Evolutionary conservation across 2,329 filamentous ascomycete genomes (phyloP).

Genomic region (Aphanocladium album): DNA sequence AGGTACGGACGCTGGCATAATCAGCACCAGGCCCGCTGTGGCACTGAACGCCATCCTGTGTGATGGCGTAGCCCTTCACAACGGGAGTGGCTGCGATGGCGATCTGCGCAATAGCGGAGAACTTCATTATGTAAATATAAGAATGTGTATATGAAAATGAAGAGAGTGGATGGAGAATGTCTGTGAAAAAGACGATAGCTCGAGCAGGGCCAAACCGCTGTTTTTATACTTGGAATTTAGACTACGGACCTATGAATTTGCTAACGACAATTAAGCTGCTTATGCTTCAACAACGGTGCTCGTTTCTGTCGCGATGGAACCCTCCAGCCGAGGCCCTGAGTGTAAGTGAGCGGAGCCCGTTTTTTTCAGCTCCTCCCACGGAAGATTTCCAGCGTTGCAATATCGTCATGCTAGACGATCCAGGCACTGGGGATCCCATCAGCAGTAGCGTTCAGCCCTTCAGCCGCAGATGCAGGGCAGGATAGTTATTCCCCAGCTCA

Average conservation of each 20-base stretch:
- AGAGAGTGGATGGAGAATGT: neutral
- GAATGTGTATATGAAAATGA: neutral
- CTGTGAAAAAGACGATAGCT: neutral
- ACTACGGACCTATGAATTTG: neutral
- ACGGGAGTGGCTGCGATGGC: neutral
- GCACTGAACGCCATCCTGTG: neutral
- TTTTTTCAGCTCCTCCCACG: neutral
- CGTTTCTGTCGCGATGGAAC: neutral
- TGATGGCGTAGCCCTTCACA: neutral
- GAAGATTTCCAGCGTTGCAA: neutral
- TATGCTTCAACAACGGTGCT: neutral
- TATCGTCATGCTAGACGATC: neutral
- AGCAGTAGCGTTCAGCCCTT: neutral
- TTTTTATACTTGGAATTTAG: neutral
- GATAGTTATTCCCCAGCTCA: neutral
- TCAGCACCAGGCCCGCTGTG: neutral
- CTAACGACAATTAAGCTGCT: neutral
- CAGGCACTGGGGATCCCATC: neutral
- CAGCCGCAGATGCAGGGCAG: neutral
- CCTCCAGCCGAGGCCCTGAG: too few relatives aligned
- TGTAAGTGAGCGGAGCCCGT: neutral
- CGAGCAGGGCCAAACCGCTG: neutral
- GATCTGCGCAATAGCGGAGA: neutral
- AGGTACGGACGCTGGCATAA: neutral
- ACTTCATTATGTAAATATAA: neutral